Evolutionary conservation across 495 filamentous ascomycete genomes (phyloP).

Genomic region (Penicillium cataractarum): DNA sequence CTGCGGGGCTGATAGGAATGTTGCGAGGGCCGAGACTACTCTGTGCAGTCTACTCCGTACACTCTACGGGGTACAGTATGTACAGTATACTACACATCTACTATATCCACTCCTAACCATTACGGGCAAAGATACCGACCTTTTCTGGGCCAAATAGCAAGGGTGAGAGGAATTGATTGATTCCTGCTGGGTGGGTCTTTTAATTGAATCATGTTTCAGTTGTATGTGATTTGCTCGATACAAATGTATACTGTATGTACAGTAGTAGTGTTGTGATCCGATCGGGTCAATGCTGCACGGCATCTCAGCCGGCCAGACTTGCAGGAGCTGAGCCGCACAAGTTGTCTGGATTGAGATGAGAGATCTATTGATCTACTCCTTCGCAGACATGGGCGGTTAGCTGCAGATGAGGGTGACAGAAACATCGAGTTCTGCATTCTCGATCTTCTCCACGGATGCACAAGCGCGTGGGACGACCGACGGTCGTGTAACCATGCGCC

Average conservation of each 20-base stretch:
- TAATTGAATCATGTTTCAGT: neutral
- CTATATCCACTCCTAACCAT: neutral
- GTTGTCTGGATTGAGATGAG: neutral
- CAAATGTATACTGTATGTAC: neutral
- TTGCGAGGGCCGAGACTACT: neutral
- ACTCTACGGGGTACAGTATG: too few relatives aligned
- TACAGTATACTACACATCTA: too few relatives aligned
- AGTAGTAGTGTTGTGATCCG: neutral
- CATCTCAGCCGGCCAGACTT: neutral
- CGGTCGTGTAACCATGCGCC: neutral
- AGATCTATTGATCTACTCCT: neutral
- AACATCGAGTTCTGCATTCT: neutral
- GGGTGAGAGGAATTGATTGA: neutral
- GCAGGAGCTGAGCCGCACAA: neutral
- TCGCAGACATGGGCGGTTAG: neutral
- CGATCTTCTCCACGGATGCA: neutral
- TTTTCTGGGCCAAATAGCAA: neutral
- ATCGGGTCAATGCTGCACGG: neutral
- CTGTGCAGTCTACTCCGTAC: neutral
- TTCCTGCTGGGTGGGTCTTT: neutral
- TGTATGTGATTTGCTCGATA: neutral
- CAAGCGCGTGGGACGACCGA: neutral
- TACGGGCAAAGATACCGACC: neutral
- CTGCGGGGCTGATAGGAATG: neutral
- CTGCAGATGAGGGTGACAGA: neutral